These are phyloP conservation scores for Periconia sp. DNA, from an alignment of 2,329 filamentous ascomycete genomes.

Conservation along the genomic window DNA sequence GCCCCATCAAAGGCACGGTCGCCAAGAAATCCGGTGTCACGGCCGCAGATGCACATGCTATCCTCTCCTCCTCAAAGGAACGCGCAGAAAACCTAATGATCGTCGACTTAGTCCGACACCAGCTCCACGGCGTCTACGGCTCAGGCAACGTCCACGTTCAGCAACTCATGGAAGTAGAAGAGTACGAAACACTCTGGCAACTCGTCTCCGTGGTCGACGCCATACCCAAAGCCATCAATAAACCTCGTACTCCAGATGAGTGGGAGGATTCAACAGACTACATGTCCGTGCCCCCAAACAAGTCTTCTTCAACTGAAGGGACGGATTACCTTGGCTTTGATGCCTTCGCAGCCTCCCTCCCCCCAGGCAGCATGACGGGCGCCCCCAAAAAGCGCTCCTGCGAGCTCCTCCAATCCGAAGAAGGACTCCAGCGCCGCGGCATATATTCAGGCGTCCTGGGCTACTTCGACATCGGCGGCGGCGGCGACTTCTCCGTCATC, in stretches of 20 bases:
- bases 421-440: slow-evolving; percentile 68
- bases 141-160: slow-evolving; percentile 75
- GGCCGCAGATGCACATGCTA: slow-evolving; percentile 71
- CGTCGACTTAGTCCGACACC: slow-evolving; percentile 93
- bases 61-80: slow-evolving; percentile 84
- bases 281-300: slow-evolving; percentile 13
- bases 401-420: slow-evolving; percentile 76
- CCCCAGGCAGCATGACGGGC: slow-evolving; percentile 95
- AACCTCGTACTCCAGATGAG: slow-evolving; percentile 32
- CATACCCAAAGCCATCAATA: slow-evolving; percentile 26
- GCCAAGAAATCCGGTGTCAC: slow-evolving; percentile 74
- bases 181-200: slow-evolving; percentile 89
- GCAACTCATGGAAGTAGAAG: slow-evolving; percentile 84
- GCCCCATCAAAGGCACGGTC: slow-evolving; percentile 97
- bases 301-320: slow-evolving; percentile 20
- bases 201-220: slow-evolving; percentile 90
- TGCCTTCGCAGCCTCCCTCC: slow-evolving; percentile 77
- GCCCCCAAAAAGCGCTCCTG: slow-evolving; percentile 94
- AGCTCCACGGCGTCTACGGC: slow-evolving; percentile 84
- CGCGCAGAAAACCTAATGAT: slow-evolving; percentile 98
- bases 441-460: slow-evolving; percentile 90
- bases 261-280: slow-evolving; percentile 39
- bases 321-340: slow-evolving; percentile 66
- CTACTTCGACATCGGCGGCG: slow-evolving; percentile 84
- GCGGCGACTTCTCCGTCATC: slow-evolving; percentile 88